These are phyloP conservation scores for Epichloe amarillans DNA, from an alignment of 2,329 filamentous ascomycete genomes.

Conservation along the genomic window DNA sequence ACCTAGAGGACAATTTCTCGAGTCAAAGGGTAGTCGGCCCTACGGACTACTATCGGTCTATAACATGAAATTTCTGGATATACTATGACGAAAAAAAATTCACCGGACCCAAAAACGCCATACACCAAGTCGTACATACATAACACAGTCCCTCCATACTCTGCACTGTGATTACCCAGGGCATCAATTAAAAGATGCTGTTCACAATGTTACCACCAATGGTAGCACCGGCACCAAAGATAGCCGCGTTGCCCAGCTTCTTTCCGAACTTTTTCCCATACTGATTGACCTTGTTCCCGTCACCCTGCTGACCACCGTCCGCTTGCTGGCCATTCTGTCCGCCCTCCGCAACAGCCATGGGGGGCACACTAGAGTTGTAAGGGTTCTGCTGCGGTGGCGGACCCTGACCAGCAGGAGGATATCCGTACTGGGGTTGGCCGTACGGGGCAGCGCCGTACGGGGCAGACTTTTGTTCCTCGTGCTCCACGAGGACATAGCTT, in stretches of 20 bases:
- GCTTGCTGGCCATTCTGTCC: constrained; percentile 20
- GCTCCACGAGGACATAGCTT: constrained; percentile 68
- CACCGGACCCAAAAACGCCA: not conserved
- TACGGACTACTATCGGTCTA: not conserved
- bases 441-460: constrained; percentile 22
- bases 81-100: not conserved
- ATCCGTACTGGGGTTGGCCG: constrained; percentile 21
- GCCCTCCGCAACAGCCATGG: constrained; percentile 56
- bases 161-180: not conserved
- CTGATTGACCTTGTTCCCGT: constrained; percentile 50
- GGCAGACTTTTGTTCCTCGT: constrained; percentile 32
- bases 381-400: constrained; percentile 41
- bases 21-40: too few relatives aligned
- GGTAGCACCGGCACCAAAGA: constrained; percentile 87
- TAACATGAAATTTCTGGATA: not conserved
- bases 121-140: not conserved
- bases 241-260: constrained; percentile 68
- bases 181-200: constrained; percentile 57
- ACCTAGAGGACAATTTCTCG: not conserved
- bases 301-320: constrained; percentile 26
- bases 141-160: not conserved
- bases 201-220: constrained; percentile 85
- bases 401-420: constrained; percentile 17
- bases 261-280: constrained; percentile 94
- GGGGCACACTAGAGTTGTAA: constrained; percentile 63